Evolutionary conservation across 495 filamentous ascomycete genomes (phyloP).

Genomic region (Pyrenula aspistea): DNA sequence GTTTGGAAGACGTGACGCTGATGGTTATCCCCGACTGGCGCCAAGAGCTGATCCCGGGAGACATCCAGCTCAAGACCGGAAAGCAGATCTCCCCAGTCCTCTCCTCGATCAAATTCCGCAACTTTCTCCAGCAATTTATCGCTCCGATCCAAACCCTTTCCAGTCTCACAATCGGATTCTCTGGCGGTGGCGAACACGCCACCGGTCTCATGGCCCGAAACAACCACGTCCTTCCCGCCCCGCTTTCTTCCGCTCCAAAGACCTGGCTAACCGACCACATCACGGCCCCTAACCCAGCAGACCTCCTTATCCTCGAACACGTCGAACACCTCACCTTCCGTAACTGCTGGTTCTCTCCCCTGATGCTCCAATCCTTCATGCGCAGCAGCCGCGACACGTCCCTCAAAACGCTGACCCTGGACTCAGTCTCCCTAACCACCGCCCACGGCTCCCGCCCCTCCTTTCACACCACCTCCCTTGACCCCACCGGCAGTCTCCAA

Average conservation of each 20-base stretch:
- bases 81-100: slow-evolving; percentile 25
- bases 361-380: slow-evolving; percentile 22
- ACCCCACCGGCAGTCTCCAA: neutral
- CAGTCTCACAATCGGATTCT: slow-evolving; percentile 40
- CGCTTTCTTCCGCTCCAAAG: slow-evolving; percentile 16
- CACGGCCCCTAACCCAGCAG: slow-evolving; percentile 13
- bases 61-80: slow-evolving; percentile 22
- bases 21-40: slow-evolving; percentile 44
- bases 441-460: neutral
- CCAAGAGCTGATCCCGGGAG: slow-evolving; percentile 20
- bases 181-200: slow-evolving; percentile 44
- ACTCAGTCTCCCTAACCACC: slow-evolving; percentile 33
- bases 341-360: slow-evolving; percentile 40
- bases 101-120: slow-evolving; percentile 27
- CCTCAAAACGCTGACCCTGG: slow-evolving; percentile 23
- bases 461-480: neutral
- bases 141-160: slow-evolving; percentile 25
- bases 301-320: slow-evolving; percentile 32
- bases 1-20: slow-evolving; percentile 29
- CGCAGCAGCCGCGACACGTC: slow-evolving; percentile 4
- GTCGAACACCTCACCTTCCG: slow-evolving; percentile 40
- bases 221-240: slow-evolving; percentile 37
- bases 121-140: slow-evolving; percentile 29
- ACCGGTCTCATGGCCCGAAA: slow-evolving; percentile 38
- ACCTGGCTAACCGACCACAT: neutral